A percentile compares a stretch with the other conserved stretches of the same genome.
Evolutionary conservation across 2,329 filamentous ascomycete genomes (phyloP).

Genomic region (Claviceps sp.): DNA sequence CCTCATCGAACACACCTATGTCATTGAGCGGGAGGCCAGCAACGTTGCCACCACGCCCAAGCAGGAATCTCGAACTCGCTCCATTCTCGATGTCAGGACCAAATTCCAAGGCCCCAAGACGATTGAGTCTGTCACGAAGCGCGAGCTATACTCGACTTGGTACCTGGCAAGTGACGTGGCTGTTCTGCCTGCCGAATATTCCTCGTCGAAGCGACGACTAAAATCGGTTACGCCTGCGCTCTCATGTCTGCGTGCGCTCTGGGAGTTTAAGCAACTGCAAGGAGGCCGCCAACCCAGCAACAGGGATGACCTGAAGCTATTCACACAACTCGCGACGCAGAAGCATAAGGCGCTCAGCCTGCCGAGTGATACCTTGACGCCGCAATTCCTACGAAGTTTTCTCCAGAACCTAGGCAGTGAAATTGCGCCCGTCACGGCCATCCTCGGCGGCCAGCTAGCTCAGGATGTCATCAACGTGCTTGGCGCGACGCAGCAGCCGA

Average conservation of each 20-base stretch:
- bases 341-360: conserved; percentile 65
- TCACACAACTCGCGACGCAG: conserved; percentile 64
- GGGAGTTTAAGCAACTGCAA: conserved; percentile 57
- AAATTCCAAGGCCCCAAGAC: conserved; percentile 55
- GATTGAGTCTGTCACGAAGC: conserved; percentile 80
- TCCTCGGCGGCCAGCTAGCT: conserved; percentile 78
- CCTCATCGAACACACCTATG: conserved; percentile 78
- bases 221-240: conserved; percentile 71
- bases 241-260: conserved; percentile 76
- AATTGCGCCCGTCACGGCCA: conserved; percentile 73
- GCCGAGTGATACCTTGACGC: conserved; percentile 51
- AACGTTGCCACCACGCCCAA: conserved; percentile 57
- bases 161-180: conserved; percentile 70
- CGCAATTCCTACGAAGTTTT: conserved; percentile 69
- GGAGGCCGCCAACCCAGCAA: conserved; percentile 40
- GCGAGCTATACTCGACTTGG: conserved; percentile 80
- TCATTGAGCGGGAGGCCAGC: conserved; percentile 71
- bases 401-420: conserved; percentile 76
- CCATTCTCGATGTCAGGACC: conserved; percentile 56
- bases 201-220: conserved; percentile 51
- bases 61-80: conserved; percentile 65
- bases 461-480: conserved; percentile 97
- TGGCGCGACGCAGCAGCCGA: conserved; percentile 78
- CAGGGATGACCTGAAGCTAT: conserved; percentile 55
- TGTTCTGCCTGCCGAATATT: conserved; percentile 54